These are phyloP conservation scores for Echeveria elegans DNA, from an alignment of 164 flowering plant genomes.

Conservation along the genomic window DNA sequence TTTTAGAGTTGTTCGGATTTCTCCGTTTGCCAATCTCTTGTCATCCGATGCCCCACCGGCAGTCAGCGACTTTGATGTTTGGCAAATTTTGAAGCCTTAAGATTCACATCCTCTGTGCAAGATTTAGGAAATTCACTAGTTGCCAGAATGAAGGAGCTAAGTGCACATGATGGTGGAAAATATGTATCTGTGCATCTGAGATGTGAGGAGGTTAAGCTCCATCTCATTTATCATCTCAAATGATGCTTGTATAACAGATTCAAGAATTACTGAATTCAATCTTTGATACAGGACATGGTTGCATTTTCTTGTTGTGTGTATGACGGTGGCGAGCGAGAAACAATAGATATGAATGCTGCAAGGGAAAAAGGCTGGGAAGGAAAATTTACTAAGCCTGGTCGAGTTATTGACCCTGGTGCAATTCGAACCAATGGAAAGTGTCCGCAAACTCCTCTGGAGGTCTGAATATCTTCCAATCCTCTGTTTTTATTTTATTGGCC, in stretches of 20 bases:
- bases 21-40: constrained; percentile 94
- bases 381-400: constrained; percentile 85
- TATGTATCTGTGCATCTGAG: constrained; percentile 95
- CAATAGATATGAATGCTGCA: constrained; percentile 69
- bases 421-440: constrained; percentile 87
- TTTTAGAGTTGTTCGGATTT: constrained; percentile 79
- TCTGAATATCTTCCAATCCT: constrained; percentile 14
- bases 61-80: constrained; percentile 90
- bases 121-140: constrained; percentile 59
- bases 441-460: constrained; percentile 96
- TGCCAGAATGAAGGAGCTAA: constrained; percentile 69
- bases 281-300: constrained; percentile 76
- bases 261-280: not conserved
- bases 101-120: constrained; percentile 61
- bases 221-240: not conserved
- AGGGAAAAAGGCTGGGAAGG: constrained; percentile 97
- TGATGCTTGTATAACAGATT: not conserved
- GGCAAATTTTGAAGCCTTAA: constrained; percentile 87
- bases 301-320: constrained; percentile 95
- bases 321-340: constrained; percentile 85
- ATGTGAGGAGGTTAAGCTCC: constrained; percentile 72
- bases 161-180: constrained; percentile 61
- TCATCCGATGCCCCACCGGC: constrained; percentile 85
- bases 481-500: not conserved
- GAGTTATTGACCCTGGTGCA: constrained; percentile 78